Base-by-base conservation (phyloP, 2,329 filamentous ascomycete species). In the Paraconiothyrium brasiliense region DNA sequence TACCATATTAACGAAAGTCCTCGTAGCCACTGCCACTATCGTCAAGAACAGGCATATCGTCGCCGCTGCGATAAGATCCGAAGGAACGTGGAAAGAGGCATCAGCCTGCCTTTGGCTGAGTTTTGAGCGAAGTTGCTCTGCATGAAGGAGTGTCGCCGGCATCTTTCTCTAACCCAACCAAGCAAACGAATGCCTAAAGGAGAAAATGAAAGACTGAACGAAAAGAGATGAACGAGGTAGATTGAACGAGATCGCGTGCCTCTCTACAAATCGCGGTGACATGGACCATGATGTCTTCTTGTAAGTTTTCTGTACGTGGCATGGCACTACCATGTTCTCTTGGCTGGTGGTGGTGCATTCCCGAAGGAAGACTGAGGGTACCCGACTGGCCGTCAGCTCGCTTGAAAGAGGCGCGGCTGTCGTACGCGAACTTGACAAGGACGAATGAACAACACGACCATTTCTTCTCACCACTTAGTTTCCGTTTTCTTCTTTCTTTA, bases 31-130 rank as follows among this genome's bases (percentile, higher is more conserved):
- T 13, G 62, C 62, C 27, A 52, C 35, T 32, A 44, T 39, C 16
- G 62, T 60, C 34, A 65, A 57, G 51, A 65, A 62, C 13, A 65
- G 57, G 58, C 62, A 65, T 58, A 62, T 62, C 35, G 62, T 57
- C 27, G 62, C 62, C 34, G 60, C 54, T 20, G 57, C 54, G 39
- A 60, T 46, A 11, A 65, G 39, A 39, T 59, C 54, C 43, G 55
- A 52, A 41, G 59, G 59, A 54, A 65, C 46, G 32, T 59, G 34
- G 20, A 54, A 59, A 14, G 52, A 56, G 46, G 14, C 51, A 35
- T 48, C 50, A 35, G 44, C 60, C 56, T 48, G 54, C 59, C 56
- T 57, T 30, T 24, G 34, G 37, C 30, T 56, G 50, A 47, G 13
- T n/a, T 56, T 30, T 46, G 54, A 56, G 39, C 39, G 14, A 30